phyloP scores from a whole-genome alignment of 2,329 filamentous ascomycete genomes.

The Nemania sp. region DNA sequence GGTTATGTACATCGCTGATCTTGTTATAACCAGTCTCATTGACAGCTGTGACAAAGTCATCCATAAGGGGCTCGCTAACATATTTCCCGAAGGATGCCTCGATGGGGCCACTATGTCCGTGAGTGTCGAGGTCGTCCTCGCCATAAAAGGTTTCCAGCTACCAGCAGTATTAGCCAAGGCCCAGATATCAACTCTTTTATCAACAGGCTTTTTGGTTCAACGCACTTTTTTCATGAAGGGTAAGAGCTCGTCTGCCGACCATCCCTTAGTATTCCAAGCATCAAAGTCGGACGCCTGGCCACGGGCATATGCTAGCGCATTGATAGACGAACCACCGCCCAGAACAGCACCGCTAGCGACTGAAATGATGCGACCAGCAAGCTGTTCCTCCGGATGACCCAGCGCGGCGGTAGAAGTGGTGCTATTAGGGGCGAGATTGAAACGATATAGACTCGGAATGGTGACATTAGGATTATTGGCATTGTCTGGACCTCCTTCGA shows the following conservation, averaged over 20 bases:
- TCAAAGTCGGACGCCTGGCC: conserved; percentile 40
- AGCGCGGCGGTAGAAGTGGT: background rate
- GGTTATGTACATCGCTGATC: no score
- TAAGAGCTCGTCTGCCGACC: conserved; percentile 43
- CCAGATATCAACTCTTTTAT: no score
- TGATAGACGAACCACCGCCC: conserved; percentile 56
- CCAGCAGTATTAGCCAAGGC: background rate
- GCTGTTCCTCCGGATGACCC: background rate
- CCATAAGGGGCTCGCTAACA: no score
- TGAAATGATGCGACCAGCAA: background rate
- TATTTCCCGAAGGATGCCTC: background rate
- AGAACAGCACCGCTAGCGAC: conserved; percentile 38
- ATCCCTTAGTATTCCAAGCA: conserved; percentile 32
- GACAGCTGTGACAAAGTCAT: no score
- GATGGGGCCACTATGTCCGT: background rate
- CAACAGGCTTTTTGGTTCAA: background rate
- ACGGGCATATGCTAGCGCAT: conserved; percentile 47
- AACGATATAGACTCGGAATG: background rate
- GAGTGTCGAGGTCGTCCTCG: no score
- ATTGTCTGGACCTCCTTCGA: background rate
- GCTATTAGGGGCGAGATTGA: background rate
- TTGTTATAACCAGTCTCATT: no score
- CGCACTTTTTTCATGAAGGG: conserved; percentile 53
- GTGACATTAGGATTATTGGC: background rate
- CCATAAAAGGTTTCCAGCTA: background rate